Percentiles rank a stretch among this genome's conserved stretches.
These are phyloP conservation scores for Lathyrus oleraceus DNA, from an alignment of 306 rosid species.

Conservation along the genomic window DNA sequence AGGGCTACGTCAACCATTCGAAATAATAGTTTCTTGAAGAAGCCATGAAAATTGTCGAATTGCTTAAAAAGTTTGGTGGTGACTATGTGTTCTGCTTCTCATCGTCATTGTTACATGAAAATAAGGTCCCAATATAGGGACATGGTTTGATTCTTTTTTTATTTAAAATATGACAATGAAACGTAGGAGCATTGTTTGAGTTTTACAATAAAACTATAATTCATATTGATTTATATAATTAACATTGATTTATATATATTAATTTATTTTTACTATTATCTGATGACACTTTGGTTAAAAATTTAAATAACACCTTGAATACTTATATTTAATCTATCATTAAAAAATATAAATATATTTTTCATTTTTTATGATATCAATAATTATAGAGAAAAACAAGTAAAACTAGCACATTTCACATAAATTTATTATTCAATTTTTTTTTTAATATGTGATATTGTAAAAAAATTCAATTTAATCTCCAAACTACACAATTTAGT, in stretches of 20 bases:
- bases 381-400: no score
- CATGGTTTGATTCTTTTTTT: background rate
- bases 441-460: no score
- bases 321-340: no score
- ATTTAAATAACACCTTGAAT: background rate
- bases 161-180: background rate
- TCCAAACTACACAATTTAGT: no score
- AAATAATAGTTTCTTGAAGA: constrained; percentile 33
- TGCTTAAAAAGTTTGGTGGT: background rate
- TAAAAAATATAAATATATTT: no score
- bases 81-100: background rate
- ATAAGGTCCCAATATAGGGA: background rate
- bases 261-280: background rate
- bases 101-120: background rate
- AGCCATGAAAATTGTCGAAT: background rate
- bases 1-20: constrained; percentile 40
- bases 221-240: background rate
- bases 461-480: no score
- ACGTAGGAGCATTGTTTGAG: background rate
- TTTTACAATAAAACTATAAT: background rate
- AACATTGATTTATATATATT: background rate
- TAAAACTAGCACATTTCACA: no score
- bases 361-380: no score
- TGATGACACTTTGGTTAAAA: background rate
- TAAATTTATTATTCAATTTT: no score